Conservation (phyloP, 2,329 filamentous ascomycete species). For the Huntiella decipiens region DNA sequence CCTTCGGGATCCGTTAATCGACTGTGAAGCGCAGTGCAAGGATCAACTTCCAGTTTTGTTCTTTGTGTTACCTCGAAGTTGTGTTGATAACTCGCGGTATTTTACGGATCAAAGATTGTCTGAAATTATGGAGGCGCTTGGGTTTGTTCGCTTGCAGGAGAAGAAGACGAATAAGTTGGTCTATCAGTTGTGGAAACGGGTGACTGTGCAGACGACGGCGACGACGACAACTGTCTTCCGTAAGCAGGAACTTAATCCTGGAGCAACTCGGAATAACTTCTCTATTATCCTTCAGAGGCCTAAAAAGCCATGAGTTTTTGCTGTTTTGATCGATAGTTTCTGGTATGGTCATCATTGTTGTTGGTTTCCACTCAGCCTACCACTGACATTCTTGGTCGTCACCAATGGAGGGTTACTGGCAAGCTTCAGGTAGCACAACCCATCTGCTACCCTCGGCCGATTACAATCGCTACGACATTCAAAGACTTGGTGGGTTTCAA, state of each 20-base stretch:
- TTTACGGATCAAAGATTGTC: constrained; percentile 51
- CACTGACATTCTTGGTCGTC: too few relatives aligned
- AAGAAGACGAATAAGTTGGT: constrained; percentile 71
- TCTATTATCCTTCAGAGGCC: constrained; percentile 44
- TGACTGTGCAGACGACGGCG: constrained; percentile 8
- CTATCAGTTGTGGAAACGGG: constrained; percentile 67
- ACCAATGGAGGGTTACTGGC: too few relatives aligned
- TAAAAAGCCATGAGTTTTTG: background rate
- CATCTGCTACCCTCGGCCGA: too few relatives aligned
- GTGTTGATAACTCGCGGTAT: constrained; percentile 79
- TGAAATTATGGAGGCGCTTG: constrained; percentile 57
- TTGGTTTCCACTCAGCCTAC: too few relatives aligned
- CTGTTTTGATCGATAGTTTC: background rate
- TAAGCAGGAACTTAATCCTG: constrained; percentile 63
- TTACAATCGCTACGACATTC: too few relatives aligned
- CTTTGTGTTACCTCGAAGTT: constrained; percentile 74
- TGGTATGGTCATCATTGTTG: too few relatives aligned
- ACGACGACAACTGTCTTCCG: constrained; percentile 25
- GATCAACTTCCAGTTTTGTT: constrained; percentile 53
- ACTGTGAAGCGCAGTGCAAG: constrained; percentile 10
- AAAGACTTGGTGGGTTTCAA: too few relatives aligned
- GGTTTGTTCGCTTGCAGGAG: constrained; percentile 44
- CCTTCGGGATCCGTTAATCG: constrained; percentile 25
- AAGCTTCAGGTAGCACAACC: too few relatives aligned
- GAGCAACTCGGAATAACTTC: constrained; percentile 74